phyloP scores from a whole-genome alignment of 805 yeast species.

The Pichia exigua region DNA sequence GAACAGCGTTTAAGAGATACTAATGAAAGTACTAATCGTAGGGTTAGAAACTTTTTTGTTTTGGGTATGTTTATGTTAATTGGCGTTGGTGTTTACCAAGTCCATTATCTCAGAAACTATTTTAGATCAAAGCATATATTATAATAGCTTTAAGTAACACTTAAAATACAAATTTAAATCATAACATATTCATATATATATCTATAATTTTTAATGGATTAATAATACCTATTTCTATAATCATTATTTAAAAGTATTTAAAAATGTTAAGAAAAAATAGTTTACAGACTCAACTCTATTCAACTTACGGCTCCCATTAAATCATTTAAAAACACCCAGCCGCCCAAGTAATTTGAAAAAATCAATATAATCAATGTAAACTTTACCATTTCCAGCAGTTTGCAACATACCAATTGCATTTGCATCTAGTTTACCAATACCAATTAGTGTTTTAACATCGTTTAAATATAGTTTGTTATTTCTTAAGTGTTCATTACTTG shows the following conservation, averaged over 20 bases:
- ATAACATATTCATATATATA: background rate
- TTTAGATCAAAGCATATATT: conserved; percentile 81
- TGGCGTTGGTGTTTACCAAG: conserved; percentile 86
- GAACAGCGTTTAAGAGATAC: conserved; percentile 94
- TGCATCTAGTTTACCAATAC: conserved; percentile 29
- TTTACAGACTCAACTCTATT: background rate
- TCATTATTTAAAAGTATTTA: too few relatives aligned
- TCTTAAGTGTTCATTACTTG: background rate
- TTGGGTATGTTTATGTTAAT: conserved; percentile 60
- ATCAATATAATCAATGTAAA: conserved; percentile 34
- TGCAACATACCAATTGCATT: conserved; percentile 34
- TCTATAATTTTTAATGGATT: background rate
- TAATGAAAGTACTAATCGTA: conserved; percentile 88
- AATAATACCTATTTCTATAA: background rate
- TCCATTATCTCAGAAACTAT: conserved; percentile 83
- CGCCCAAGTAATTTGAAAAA: conserved; percentile 37
- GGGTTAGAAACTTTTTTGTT: conserved; percentile 83
- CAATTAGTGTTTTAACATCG: conserved; percentile 28
- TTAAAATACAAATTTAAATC: background rate
- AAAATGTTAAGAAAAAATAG: too few relatives aligned
- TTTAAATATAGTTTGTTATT: conserved; percentile 26
- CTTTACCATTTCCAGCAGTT: conserved; percentile 33
- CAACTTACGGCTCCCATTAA: too few relatives aligned
- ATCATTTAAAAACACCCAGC: conserved; percentile 2
- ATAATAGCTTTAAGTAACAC: conserved; percentile 19